A percentile compares a stretch with the other conserved stretches of the same genome.
These are phyloP conservation scores for Medicago truncatula DNA, from an alignment of 306 rosid genomes.

Conservation along the genomic window DNA sequence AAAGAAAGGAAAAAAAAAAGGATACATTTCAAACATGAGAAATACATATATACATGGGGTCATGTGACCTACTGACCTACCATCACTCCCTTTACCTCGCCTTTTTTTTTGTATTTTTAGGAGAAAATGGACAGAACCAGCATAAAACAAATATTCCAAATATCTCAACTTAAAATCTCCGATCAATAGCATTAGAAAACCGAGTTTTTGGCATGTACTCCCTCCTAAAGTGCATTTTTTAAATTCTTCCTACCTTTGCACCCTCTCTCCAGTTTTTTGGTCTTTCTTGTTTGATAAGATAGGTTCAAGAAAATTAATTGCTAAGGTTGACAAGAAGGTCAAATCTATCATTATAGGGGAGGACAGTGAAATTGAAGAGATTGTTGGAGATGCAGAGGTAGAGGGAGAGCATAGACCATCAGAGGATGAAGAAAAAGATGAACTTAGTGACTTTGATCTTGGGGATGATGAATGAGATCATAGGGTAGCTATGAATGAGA, in stretches of 20 bases:
- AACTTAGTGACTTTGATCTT: background rate
- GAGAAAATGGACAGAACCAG: background rate
- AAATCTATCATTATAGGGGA: background rate
- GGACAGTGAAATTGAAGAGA: background rate
- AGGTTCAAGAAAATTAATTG: background rate
- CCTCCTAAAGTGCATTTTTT: background rate
- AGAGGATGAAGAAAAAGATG: background rate
- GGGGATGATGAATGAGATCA: constrained; percentile 11
- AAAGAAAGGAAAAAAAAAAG: background rate
- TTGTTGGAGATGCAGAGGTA: background rate
- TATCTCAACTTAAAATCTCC: background rate
- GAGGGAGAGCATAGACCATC: background rate
- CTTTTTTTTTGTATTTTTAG: background rate
- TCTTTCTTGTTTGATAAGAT: background rate
- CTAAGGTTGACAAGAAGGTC: background rate
- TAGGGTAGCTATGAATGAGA: background rate
- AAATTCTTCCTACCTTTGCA: background rate
- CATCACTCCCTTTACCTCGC: background rate
- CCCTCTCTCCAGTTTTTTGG: background rate
- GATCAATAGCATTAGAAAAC: background rate
- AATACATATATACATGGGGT: background rate
- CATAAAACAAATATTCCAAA: background rate
- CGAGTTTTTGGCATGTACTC: background rate
- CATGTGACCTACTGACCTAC: constrained; percentile 25
- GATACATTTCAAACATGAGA: constrained; percentile 10